Evolutionary conservation across 306 rosid species (phyloP), one percentile per base, ranked within the genome.

Genomic region (Malus orientalis): DNA sequence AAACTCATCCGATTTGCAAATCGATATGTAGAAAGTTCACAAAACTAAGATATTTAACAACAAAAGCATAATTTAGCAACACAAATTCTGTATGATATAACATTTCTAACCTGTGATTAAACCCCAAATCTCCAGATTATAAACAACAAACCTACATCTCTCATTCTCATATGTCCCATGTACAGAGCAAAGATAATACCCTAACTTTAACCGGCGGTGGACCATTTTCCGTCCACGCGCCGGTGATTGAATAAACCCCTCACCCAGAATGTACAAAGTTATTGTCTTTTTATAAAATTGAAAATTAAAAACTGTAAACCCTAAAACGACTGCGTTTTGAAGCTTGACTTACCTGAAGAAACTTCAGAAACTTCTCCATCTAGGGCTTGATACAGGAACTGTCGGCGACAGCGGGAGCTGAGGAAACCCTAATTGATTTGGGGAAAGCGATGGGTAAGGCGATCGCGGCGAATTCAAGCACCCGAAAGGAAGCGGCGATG

Each of bases 331-430:
- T 53, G 59, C 69, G 54, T 76, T 51, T 75, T 45, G 51, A 79
- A 20, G 60, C 73, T 36, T 27, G 12, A 42, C 86, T 86, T 79
- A 89, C 88, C 89, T 12, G 49, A 49, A 67, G 78, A 33, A 73
- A 32, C 54, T 86, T 81, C 42, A 92, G 58, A 87, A 80, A 30
- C 80, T 86, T 87, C 83, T 91, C 97, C 97, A 91, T 30, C 87
- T 80, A 54, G 99, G 99, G 85, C 98, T 96, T 1, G 93, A 90
- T 49, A 80, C 85, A 2, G 93, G 98, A 57, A 96, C 88, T 0
- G 98, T 88, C 3, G 98, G 99, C 20, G 99, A 96, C 22, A 89
- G 96, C 9, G 99, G 98, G 22, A 92, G 87, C 86, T 83, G 98
- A 4, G 98, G 93, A 87, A 89, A 89, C 80, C 96, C 96, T 74